A percentile compares a stretch with the other conserved stretches of the same genome.
These are phyloP conservation scores for Chytriomyces hyalinus DNA, from an alignment of 192 early-diverging fungal genomes.

Conservation along the genomic window DNA sequence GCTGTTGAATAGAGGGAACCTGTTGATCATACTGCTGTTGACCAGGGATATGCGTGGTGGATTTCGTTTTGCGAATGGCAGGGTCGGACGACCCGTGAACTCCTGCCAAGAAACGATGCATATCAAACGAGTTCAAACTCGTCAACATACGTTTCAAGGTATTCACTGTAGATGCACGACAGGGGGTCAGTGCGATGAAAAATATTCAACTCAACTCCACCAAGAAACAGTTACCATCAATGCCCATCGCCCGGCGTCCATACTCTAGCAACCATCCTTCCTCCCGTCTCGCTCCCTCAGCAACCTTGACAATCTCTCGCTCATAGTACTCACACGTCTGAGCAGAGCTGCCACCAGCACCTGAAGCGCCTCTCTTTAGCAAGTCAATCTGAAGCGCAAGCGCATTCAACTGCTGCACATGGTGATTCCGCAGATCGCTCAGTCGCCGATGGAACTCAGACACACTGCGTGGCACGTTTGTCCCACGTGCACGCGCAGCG, in stretches of 20 bases:
- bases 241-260: constrained; percentile 27
- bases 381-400: constrained; percentile 12
- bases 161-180: constrained; percentile 4
- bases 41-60: neutral
- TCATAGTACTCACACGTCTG: constrained; percentile 26
- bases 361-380: neutral
- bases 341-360: neutral
- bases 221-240: constrained; percentile 27
- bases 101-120: neutral
- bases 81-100: neutral
- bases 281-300: constrained; percentile 9
- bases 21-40: neutral
- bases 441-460: constrained; percentile 26
- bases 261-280: constrained; percentile 27
- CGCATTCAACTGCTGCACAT: constrained; percentile 24
- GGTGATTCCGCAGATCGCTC: constrained; percentile 19
- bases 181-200: neutral
- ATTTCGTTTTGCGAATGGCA: neutral
- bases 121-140: constrained; percentile 21
- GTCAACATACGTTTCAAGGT: constrained; percentile 20
- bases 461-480: constrained; percentile 16
- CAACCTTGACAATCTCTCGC: constrained; percentile 14
- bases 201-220: neutral
- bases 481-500: constrained; percentile 25
- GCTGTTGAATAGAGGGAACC: neutral